Percentiles rank a stretch among this genome's conserved stretches.
These are phyloP conservation scores for Aspergillus tubingensis DNA, from an alignment of 2,329 filamentous ascomycete genomes.

Conservation along the genomic window DNA sequence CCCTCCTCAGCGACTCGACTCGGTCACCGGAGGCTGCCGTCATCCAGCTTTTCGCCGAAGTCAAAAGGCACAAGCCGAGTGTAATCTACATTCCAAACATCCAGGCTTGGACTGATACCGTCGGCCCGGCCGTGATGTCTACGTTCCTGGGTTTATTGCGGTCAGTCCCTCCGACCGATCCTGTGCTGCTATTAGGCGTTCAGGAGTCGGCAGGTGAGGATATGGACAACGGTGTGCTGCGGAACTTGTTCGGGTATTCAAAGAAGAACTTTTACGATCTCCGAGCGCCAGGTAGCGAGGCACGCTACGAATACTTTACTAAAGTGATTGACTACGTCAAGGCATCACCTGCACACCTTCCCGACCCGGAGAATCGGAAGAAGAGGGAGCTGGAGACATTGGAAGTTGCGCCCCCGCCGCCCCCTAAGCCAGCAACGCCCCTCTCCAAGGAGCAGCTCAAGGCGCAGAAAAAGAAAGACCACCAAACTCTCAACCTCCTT, in stretches of 20 bases:
- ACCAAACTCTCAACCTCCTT: conserved; percentile 78
- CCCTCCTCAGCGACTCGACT: conserved; percentile 77
- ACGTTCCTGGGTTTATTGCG: conserved; percentile 82
- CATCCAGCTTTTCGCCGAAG: conserved; percentile 86
- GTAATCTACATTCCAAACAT: conserved; percentile 93
- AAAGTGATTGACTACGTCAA: conserved; percentile 73
- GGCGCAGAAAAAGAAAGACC: conserved; percentile 77
- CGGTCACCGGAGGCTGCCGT: conserved; percentile 83
- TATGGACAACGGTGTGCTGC: conserved; percentile 64
- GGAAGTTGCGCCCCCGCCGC: conserved; percentile 70
- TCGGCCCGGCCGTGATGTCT: conserved; percentile 65
- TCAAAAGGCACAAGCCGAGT: conserved; percentile 90
- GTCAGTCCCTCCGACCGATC: conserved; percentile 84
- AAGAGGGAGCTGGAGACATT: conserved; percentile 79
- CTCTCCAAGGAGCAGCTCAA: conserved; percentile 78
- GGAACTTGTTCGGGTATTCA: conserved; percentile 83
- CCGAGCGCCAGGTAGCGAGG: conserved; percentile 60
- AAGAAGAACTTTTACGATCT: conserved; percentile 74
- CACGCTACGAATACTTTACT: conserved; percentile 77
- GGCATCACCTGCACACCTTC: conserved; percentile 81
- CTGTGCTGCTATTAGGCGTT: conserved; percentile 83
- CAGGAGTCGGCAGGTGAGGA: conserved; percentile 69
- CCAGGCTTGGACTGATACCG: conserved; percentile 78
- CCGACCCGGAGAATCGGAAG: conserved; percentile 81
- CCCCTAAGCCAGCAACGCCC: conserved; percentile 62